Conservation (phyloP, 148 eudicot species). For the Talinum fruticosum region DNA sequence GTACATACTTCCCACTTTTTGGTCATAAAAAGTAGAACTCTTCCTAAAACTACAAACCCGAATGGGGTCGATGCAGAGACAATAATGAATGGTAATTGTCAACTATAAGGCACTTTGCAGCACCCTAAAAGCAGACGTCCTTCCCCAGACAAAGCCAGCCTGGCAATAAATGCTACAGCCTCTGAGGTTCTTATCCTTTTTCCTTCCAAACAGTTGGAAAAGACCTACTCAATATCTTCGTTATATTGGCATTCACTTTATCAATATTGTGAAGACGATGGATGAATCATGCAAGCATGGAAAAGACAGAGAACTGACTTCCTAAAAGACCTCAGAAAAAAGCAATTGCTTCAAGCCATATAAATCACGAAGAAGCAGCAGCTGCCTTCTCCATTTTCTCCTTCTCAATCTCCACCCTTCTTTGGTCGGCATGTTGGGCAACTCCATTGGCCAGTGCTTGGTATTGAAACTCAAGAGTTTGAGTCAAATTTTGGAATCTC, state of each 20-base stretch:
- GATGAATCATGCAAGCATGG: constrained; percentile 12
- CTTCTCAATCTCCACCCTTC: constrained; percentile 80
- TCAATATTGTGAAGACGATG: constrained; percentile 1
- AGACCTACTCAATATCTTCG: neutral
- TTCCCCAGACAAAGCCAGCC: constrained; percentile 7
- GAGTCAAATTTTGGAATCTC: constrained; percentile 81
- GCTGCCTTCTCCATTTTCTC: constrained; percentile 76
- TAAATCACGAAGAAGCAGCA: constrained; percentile 45
- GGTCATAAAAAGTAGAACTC: constrained; percentile 17
- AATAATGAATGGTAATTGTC: constrained; percentile 2
- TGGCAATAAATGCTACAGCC: constrained; percentile 9
- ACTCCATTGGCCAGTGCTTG: constrained; percentile 87
- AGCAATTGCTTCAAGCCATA: neutral
- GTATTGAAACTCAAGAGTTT: constrained; percentile 69
- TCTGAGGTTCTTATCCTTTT: neutral
- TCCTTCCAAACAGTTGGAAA: constrained; percentile 8
- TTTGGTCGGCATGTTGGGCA: constrained; percentile 89
- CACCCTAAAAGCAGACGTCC: constrained; percentile 8
- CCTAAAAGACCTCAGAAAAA: neutral
- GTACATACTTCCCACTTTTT: constrained; percentile 6
- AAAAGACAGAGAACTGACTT: constrained; percentile 8
- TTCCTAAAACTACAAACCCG: constrained; percentile 15
- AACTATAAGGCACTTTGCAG: neutral
- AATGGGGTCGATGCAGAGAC: constrained; percentile 9
- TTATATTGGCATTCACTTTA: constrained; percentile 1